Percentiles rank a stretch among this genome's conserved stretches.
These are phyloP conservation scores for Ceratobasidium sp. DNA, from an alignment of 1,284 basidiomycete species.

Conservation along the genomic window DNA sequence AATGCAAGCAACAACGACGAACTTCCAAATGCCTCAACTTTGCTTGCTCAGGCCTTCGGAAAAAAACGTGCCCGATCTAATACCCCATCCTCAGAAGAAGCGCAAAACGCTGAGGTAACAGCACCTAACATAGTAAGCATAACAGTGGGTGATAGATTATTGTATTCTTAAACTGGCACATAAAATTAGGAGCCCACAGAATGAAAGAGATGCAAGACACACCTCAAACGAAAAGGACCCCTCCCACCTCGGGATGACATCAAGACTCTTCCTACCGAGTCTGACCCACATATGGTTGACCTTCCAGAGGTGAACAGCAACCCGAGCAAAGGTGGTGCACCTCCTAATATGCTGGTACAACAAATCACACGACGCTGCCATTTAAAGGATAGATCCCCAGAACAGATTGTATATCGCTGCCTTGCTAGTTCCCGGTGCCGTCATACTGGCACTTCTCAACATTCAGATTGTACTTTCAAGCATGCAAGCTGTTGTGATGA, in stretches of 20 bases:
- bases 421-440: not conserved
- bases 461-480: not conserved
- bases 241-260: slow-evolving; percentile 15
- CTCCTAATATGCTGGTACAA: not conserved
- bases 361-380: not conserved
- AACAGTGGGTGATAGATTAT: too few relatives aligned
- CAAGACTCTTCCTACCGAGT: not conserved
- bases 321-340: slow-evolving; percentile 1
- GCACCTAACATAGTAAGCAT: too few relatives aligned
- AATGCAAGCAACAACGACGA: not conserved
- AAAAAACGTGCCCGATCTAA: not conserved
- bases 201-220: not conserved
- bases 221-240: slow-evolving; percentile 6
- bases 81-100: not conserved
- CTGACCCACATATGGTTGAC: not conserved
- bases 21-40: not conserved
- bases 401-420: not conserved
- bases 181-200: not conserved
- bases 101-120: not conserved
- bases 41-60: not conserved
- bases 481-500: not conserved
- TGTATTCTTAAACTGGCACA: too few relatives aligned
- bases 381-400: not conserved
- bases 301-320: not conserved
- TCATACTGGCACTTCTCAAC: not conserved